Base-by-base conservation (phyloP, 139 green algal species). In the Zygnema circumcarinatum region DNA sequence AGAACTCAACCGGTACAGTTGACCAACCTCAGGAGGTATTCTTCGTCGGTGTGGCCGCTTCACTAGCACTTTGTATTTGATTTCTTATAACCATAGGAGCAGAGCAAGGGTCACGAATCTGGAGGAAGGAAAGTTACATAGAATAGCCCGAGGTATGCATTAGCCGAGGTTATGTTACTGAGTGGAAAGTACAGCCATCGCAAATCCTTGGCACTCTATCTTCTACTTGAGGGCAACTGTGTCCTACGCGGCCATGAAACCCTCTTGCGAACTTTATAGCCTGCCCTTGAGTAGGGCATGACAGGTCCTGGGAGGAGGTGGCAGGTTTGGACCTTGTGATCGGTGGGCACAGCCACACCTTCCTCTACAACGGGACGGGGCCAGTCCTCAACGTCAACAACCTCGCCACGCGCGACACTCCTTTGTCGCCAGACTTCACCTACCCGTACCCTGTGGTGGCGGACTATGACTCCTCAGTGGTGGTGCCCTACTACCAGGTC, bases 311-410 rank as follows among this genome's bases (percentile, higher is more conserved):
- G 16, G n/a, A n/a, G n/a, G n/a, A n/a, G n/a, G n/a, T n/a, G n/a
- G n/a, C 25, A 2, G 88, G 73, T 11, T 35, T 92, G 0, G 88
- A 93, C 67, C 3, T 91, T 25, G 88, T 93, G 38, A 79, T 93
- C 38, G 88, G 90, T 39, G 88, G 83, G 22, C 83, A 92, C 38
- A 87, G 83, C 74, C 90, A 93, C 76, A 67, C 40, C 35, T 91
- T 93, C 53, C 38, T 93, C 32, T 93, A 85, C 42, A 54, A 29
- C 67, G 40, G 78, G 41, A 73, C 82, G 53, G 40, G 67, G 7
- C 84, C 88, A 0, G 35, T 39, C 21, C 75, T 85, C 25, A n/a
- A 67, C 21, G 33, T 76, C 3, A 74, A 67, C 42, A 7, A 52
- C 29, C 67, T 3, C 76, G 67, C 0, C 25, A 78, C 69, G 3